These are phyloP conservation scores for Amanita inopinata DNA, from an alignment of 768 basidiomycete genomes.

Conservation along the genomic window DNA sequence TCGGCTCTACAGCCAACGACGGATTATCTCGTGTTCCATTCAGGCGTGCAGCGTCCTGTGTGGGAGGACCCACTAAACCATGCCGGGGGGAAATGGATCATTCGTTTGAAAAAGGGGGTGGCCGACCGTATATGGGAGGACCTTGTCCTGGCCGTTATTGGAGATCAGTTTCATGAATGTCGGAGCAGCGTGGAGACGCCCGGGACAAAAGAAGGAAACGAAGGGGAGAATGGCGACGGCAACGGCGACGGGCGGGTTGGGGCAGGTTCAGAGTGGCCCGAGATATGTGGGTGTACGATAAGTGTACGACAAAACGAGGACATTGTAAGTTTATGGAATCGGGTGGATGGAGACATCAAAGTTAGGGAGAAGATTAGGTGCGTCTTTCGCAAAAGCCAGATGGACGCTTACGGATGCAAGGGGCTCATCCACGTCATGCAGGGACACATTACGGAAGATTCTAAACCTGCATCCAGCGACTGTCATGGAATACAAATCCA, in stretches of 20 bases:
- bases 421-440: slow-evolving; percentile 21
- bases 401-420: too few relatives aligned
- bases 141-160: slow-evolving; percentile 76
- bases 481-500: slow-evolving; percentile 91
- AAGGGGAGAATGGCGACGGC: slow-evolving; percentile 27
- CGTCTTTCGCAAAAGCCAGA: too few relatives aligned
- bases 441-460: slow-evolving; percentile 71
- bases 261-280: slow-evolving; percentile 60
- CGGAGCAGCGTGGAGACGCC: slow-evolving; percentile 22
- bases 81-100: slow-evolving; percentile 89
- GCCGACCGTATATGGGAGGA: slow-evolving; percentile 91
- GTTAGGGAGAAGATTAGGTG: slow-evolving; percentile 78
- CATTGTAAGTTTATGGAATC: slow-evolving; percentile 90
- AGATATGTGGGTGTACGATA: slow-evolving; percentile 93
- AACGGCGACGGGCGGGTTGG: slow-evolving; percentile 23
- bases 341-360: slow-evolving; percentile 65
- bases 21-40: slow-evolving; percentile 89
- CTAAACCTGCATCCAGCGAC: slow-evolving; percentile 70
- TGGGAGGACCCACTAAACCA: slow-evolving; percentile 94
- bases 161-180: slow-evolving; percentile 81
- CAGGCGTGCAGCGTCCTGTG: slow-evolving; percentile 76
- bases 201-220: slow-evolving; percentile 20
- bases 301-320: slow-evolving; percentile 91
- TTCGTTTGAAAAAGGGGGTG: slow-evolving; percentile 85
- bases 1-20: slow-evolving; percentile 81